Base-by-base conservation (phyloP, 1,284 basidiomycete genomes). In the Leucoagaricus sp. region DNA sequence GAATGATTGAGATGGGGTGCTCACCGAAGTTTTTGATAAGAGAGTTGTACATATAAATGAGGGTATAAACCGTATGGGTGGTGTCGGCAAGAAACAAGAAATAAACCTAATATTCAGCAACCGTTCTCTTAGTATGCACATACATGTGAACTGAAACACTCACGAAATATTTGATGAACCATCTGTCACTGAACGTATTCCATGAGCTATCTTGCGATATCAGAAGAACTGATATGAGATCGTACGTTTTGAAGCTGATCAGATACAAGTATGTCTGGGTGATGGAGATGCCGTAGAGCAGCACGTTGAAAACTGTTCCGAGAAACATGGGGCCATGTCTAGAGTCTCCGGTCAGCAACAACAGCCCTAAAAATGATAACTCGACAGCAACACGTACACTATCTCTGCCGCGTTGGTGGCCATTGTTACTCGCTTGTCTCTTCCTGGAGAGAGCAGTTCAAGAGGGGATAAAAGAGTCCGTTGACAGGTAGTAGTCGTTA, bases 11-110 rank as follows among this genome's bases (percentile, higher is more conserved):
- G 28, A 5, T 1, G 7, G 19, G n/a, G 12, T 31, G 5, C 64
- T 36, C 47, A 70, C 72, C 66, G 49, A 76, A 76, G 52, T 73
- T 67, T 1, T 63, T 58, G 36, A 76, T 66, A 8, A 76, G 59
- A n/a, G 68, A 66, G 21, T 69, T 57, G 55, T 75, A 76, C 23
- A 74, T 52, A 50, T 72, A 75, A 6, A 66, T 55, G 31, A 70
- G 58, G 36, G 71, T 67, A 59, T 75, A 73, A n/a, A 68, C 58
- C 0, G 71, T 67, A 45, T 73, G 71, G n/a, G 70, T 53, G 1
- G 73, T 72, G 59, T 76, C 74, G 19, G 67, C 69, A 1, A 74
- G 12, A 53, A 75, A 69, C 25, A 76, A 60, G 17, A 68, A 55
- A 19, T 60, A 63, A 33, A 76, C 70, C 71, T 74, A 17, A n/a